These are phyloP conservation scores for Drosera capensis DNA, from an alignment of 148 eudicot genomes.

Conservation along the genomic window DNA sequence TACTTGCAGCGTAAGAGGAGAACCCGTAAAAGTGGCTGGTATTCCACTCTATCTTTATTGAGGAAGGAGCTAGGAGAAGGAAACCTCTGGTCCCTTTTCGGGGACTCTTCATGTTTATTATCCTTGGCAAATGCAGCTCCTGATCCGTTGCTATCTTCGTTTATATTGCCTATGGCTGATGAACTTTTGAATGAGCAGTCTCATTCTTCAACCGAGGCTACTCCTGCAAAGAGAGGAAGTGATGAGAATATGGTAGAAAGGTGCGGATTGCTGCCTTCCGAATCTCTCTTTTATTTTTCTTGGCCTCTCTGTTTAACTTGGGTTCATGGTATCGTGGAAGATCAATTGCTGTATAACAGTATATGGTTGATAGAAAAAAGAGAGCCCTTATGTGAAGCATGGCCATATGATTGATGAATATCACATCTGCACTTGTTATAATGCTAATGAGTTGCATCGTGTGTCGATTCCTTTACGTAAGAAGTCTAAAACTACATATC, in stretches of 20 bases:
- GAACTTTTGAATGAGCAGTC: slow-evolving; percentile 41
- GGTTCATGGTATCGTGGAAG: neutral
- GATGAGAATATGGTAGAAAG: slow-evolving; percentile 39
- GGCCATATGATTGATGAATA: too few relatives aligned
- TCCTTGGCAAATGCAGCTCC: slow-evolving; percentile 50
- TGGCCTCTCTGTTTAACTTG: neutral
- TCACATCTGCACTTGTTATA: too few relatives aligned
- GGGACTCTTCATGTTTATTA: slow-evolving; percentile 49
- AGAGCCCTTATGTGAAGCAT: too few relatives aligned
- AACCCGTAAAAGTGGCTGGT: slow-evolving; percentile 61
- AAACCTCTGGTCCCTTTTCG: slow-evolving; percentile 64
- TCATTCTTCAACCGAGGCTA: slow-evolving; percentile 37
- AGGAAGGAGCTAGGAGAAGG: slow-evolving; percentile 87
- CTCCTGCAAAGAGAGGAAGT: slow-evolving; percentile 32
- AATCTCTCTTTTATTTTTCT: slow-evolving; percentile 3
- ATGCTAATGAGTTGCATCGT: too few relatives aligned
- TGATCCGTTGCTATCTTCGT: slow-evolving; percentile 86
- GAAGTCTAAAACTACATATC: too few relatives aligned
- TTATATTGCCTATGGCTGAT: slow-evolving; percentile 80
- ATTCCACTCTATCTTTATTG: slow-evolving; percentile 64
- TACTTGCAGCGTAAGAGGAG: slow-evolving; percentile 94
- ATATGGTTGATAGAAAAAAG: neutral
- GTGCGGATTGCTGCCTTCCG: too few relatives aligned
- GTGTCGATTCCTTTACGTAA: too few relatives aligned
- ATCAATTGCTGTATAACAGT: too few relatives aligned